A percentile compares a stretch with the other conserved stretches of the same genome.
phyloP scores from a whole-genome alignment of 2,329 filamentous ascomycete genomes.

The Fusarium dlaminii region DNA sequence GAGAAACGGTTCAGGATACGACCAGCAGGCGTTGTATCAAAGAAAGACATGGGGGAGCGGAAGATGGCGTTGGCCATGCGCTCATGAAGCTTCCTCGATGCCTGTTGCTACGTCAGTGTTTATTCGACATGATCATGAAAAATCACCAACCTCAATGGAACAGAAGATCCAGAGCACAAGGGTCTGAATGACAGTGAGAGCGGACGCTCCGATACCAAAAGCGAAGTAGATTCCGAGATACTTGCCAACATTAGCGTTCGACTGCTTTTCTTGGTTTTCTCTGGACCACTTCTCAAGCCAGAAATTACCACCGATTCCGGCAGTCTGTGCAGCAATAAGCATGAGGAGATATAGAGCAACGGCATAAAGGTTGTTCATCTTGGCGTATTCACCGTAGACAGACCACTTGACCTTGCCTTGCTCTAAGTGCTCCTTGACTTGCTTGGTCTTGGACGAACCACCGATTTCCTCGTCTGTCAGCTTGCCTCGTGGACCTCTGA shows the following conservation, averaged over 20 bases:
- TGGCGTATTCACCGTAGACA: constrained; percentile 94
- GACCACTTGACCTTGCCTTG: constrained; percentile 97
- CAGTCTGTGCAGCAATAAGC: constrained; percentile 81
- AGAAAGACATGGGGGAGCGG: constrained; percentile 97
- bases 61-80: constrained; percentile 98
- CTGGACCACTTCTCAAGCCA: constrained; percentile 98
- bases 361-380: constrained; percentile 88
- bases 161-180: constrained; percentile 99
- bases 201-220: constrained; percentile 87
- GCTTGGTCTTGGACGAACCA: constrained; percentile 77
- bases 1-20: constrained; percentile 97
- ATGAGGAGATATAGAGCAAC: constrained; percentile 82
- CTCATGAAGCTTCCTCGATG: constrained; percentile 95
- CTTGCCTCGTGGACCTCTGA: constrained; percentile 86
- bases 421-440: constrained; percentile 87
- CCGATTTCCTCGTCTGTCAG: constrained; percentile 84
- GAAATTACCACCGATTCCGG: constrained; percentile 83
- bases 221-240: constrained; percentile 97
- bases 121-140: neutral
- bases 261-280: constrained; percentile 71
- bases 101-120: constrained; percentile 57
- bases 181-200: constrained; percentile 89
- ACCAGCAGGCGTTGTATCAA: constrained; percentile 96
- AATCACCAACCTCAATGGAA: constrained; percentile 82
- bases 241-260: constrained; percentile 82